Evolutionary conservation across 2,329 filamentous ascomycete genomes (phyloP), one percentile per base, ranked within the genome.

Genomic region (Colletotrichum horii): DNA sequence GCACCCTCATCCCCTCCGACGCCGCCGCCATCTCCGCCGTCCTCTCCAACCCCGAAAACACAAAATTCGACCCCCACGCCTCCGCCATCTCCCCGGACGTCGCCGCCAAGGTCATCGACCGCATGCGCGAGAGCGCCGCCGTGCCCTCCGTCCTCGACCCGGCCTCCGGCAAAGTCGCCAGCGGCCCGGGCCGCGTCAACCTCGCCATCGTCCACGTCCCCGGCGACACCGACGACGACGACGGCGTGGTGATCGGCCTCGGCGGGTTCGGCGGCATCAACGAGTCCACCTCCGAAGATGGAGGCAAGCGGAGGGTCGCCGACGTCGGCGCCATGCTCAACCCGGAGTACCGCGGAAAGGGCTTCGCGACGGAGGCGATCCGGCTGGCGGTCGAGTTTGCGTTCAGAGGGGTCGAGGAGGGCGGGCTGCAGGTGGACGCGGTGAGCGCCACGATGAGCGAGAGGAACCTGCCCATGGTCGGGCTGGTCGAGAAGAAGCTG

Each of bases 241-340:
- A 71, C 7, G 76, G 74, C 8, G 43, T 58, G 14, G 71, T 80
- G 8, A 78, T 82, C 65, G 81, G 81, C 3, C 75, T 83, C n/a
- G 80, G 79, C 19, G 81, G 81, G 26, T 83, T 78, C 64, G 81
- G 81, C 15, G 77, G 78, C 26, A 82, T 83, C 72, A 79, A 83
- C 64, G 76, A 79, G 65, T 66, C 70, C 71, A 77, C n/a, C 43
- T 22, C 43, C n/a, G 22, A 76, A 71, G 9, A 60, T 3, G 80
- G 76, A 9, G 22, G 11, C 6, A 66, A 69, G 48, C 19, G 80
- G 19, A 74, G 80, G 12, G 78, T 79, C 4, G 81, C 80, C 7
- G 81, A 82, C 32, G 80, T 78, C 6, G 81, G 81, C 66, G 80
- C 78, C 60, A 76, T 83, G 73, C 16, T 83, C n/a, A 80, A 78